Evolutionary conservation across 1,284 basidiomycete genomes (phyloP).

Genomic region (Pterula multifida): DNA sequence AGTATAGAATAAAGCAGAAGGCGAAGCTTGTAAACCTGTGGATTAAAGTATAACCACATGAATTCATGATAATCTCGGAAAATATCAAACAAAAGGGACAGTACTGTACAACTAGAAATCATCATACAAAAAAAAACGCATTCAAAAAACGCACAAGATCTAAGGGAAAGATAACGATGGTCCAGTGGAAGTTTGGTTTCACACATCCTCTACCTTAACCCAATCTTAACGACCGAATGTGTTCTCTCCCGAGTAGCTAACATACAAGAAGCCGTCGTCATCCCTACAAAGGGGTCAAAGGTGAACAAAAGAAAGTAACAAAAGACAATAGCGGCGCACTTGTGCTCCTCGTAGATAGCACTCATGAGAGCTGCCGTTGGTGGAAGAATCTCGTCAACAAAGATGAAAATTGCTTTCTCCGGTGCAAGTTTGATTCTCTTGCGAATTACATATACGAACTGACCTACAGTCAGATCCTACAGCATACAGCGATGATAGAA

Average conservation of each 20-base stretch:
- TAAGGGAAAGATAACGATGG: background rate
- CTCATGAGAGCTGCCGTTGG: conserved; percentile 98
- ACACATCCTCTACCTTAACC: background rate
- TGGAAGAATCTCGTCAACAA: conserved; percentile 96
- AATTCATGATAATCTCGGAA: background rate
- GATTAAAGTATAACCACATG: too few species aligned
- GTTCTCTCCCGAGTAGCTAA: conserved; percentile 95
- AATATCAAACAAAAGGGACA: background rate
- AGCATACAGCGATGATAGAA: conserved; percentile 5
- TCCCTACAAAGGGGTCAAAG: conserved; percentile 45
- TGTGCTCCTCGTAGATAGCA: conserved; percentile 99
- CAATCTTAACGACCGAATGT: conserved; percentile 58
- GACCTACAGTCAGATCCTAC: conserved; percentile 94
- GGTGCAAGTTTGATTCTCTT: conserved; percentile 99
- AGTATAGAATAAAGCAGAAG: too few species aligned
- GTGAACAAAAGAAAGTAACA: background rate
- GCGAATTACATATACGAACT: conserved; percentile 99
- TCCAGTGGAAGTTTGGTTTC: background rate
- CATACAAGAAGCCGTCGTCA: conserved; percentile 93
- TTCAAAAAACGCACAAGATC: background rate
- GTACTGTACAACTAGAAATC: background rate
- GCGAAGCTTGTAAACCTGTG: too few species aligned
- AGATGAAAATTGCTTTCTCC: conserved; percentile 99
- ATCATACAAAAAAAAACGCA: background rate
- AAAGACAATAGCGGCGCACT: conserved; percentile 43